Base-by-base conservation (phyloP, 2,329 filamentous ascomycete genomes). In the Colletotrichum higginsianum region DNA sequence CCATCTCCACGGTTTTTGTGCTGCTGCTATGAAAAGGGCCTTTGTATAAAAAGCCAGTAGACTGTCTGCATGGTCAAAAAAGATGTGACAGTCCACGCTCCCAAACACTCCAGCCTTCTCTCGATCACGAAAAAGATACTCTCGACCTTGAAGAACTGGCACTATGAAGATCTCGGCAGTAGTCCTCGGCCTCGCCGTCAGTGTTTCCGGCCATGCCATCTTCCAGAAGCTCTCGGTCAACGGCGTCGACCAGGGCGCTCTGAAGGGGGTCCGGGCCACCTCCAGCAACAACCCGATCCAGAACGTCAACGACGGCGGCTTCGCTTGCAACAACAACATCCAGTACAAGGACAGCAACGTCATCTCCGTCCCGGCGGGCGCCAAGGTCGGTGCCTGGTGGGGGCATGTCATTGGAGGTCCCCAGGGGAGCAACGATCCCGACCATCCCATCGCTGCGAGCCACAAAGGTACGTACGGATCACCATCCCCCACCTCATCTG, bases 381-480 rank as follows among this genome's bases (percentile, higher is more conserved):
- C 86, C 52, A 82, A 82, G 67, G 81, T 88, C 23, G 84, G 85
- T 13, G 83, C 86, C 4, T 83, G 80, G 76, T 88, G 84, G 81
- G 83, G 85, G 21, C 85, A 88, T 75, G 81, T 86, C n/a, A 83
- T 87, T 60, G 86, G 86, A 47, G 86, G 86, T 35, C 77, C 83
- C 2, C 84, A 87, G 75, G 77, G 75, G 46, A 44, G 81, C 18
- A 82, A 82, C 66, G 84, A 86, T 74, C 74, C 82, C 3, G 86
- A 87, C 71, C 80, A 88, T 69, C 85, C 85, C 9, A 86, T 86
- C 72, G 85, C 86, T 11, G 78, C 80, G 61, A 83, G 80, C 42
- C 85, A 87, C 76, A 86, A 87, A 79, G 85, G 85, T 80, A 38
- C 40, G 6, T 47, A 16, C 21, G 21, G 21, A 55, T 21, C n/a